Percentiles rank a stretch among this genome's conserved stretches.
Evolutionary conservation across 208 protist species (phyloP).

Genomic region (Wallacemonas rigidus): DNA sequence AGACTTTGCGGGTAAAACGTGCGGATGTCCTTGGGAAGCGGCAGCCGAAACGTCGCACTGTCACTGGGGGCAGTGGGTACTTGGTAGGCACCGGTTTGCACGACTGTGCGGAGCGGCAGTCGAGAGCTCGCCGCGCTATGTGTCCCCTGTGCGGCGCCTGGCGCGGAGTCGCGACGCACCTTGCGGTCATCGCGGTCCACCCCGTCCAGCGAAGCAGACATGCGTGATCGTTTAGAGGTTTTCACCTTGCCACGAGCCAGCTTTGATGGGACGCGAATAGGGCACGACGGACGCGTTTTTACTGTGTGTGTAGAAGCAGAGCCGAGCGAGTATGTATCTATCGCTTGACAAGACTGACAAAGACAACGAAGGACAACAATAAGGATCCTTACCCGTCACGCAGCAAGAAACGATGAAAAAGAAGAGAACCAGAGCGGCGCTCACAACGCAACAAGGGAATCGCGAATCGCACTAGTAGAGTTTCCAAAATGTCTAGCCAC

Average conservation of each 20-base stretch:
- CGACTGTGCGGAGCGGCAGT: constrained; percentile 15
- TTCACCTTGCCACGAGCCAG: neutral
- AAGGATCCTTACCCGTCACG: neutral
- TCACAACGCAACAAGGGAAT: neutral
- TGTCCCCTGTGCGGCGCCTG: neutral
- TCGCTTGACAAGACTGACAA: neutral
- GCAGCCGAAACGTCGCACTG: constrained; percentile 6
- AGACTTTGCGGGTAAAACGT: constrained; percentile 78
- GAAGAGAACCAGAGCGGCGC: neutral
- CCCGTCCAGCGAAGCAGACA: neutral
- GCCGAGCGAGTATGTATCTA: too few relatives aligned
- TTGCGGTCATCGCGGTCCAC: too few relatives aligned
- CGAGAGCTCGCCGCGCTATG: neutral
- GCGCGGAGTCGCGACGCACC: too few relatives aligned
- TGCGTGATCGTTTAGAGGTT: neutral
- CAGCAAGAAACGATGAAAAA: neutral
- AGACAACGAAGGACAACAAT: neutral
- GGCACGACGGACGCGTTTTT: constrained; percentile 1
- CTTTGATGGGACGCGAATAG: neutral
- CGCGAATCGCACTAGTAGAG: too few relatives aligned
- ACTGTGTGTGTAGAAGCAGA: neutral
- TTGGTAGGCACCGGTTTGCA: constrained; percentile 22
- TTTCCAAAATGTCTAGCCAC: too few relatives aligned
- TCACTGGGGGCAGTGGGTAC: constrained; percentile 14
- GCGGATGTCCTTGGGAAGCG: constrained; percentile 1